These are phyloP conservation scores for Croton setiger DNA, from an alignment of 441 rosid genomes.

Conservation along the genomic window DNA sequence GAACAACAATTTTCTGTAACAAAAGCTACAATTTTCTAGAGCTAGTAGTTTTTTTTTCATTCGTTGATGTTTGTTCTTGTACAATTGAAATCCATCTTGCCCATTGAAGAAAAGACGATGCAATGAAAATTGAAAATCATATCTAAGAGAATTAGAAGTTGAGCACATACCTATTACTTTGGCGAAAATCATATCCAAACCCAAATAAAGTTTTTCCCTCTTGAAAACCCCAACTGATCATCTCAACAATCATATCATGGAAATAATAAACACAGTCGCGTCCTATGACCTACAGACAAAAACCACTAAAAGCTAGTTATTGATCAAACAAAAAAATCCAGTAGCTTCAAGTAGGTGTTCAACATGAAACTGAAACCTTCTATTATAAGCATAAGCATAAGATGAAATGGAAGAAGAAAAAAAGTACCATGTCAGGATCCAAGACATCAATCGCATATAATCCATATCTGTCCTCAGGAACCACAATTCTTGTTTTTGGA, in stretches of 20 bases:
- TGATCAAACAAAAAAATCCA: no score
- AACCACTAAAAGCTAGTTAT: no score
- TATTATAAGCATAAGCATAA: slow-evolving; percentile 5
- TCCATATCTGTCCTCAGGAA: slow-evolving; percentile 92
- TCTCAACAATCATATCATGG: slow-evolving; percentile 93
- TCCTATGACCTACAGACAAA: slow-evolving; percentile 62
- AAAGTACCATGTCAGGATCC: slow-evolving; percentile 89
- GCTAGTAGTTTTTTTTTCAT: background rate
- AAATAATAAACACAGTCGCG: slow-evolving; percentile 80
- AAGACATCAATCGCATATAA: slow-evolving; percentile 79
- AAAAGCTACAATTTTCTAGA: background rate
- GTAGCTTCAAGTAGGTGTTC: background rate
- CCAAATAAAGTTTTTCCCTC: slow-evolving; percentile 95
- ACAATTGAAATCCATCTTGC: background rate
- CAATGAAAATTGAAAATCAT: no score
- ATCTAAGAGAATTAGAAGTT: background rate
- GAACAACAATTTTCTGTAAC: background rate
- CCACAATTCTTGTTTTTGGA: slow-evolving; percentile 51
- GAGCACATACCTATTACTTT: slow-evolving; percentile 75
- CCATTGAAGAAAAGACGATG: background rate
- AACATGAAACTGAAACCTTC: background rate
- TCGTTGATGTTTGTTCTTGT: background rate
- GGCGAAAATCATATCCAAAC: slow-evolving; percentile 96
- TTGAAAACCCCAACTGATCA: slow-evolving; percentile 92
- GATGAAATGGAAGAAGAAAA: background rate